Evolutionary conservation across 345 rosid species (phyloP).

Genomic region (Punica granatum): DNA sequence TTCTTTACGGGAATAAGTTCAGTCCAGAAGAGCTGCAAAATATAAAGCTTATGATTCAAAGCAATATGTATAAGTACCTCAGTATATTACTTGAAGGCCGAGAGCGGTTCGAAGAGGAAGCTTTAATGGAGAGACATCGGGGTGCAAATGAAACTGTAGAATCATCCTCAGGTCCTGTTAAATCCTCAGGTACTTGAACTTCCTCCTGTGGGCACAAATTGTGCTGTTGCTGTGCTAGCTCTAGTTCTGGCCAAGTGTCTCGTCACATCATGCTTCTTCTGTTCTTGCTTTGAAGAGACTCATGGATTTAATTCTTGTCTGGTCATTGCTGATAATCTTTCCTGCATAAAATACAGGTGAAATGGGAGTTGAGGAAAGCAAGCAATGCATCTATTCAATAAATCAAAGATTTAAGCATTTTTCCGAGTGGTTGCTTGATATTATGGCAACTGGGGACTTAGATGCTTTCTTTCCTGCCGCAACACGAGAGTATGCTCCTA

Average conservation of each 20-base stretch:
- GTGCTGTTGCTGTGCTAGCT: neutral
- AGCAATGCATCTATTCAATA: slow-evolving; percentile 42
- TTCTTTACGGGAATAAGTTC: slow-evolving; percentile 46
- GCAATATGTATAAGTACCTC: slow-evolving; percentile 58
- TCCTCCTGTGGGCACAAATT: neutral
- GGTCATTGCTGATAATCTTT: slow-evolving; percentile 5
- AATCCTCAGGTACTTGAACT: neutral
- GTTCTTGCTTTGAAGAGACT: neutral
- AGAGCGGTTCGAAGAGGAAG: slow-evolving; percentile 57
- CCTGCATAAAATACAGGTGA: slow-evolving; percentile 17
- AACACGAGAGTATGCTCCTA: slow-evolving; percentile 58
- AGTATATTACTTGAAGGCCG: slow-evolving; percentile 61
- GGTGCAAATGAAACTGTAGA: slow-evolving; percentile 15
- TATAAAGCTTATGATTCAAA: slow-evolving; percentile 60
- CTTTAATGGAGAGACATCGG: slow-evolving; percentile 19
- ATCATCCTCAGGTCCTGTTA: slow-evolving; percentile 28
- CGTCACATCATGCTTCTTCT: too few species aligned
- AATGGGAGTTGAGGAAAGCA: slow-evolving; percentile 17
- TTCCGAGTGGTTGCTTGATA: slow-evolving; percentile 55
- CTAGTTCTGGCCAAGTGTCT: too few species aligned
- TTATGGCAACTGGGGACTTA: slow-evolving; percentile 50
- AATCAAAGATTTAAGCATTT: slow-evolving; percentile 45
- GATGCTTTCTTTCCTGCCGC: slow-evolving; percentile 71
- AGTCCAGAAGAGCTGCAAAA: slow-evolving; percentile 43
- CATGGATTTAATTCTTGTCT: neutral